Percentiles rank a stretch among this genome's conserved stretches.
Conservation (phyloP, 768 basidiomycete genomes). For the Podaxis pistillaris region DNA sequence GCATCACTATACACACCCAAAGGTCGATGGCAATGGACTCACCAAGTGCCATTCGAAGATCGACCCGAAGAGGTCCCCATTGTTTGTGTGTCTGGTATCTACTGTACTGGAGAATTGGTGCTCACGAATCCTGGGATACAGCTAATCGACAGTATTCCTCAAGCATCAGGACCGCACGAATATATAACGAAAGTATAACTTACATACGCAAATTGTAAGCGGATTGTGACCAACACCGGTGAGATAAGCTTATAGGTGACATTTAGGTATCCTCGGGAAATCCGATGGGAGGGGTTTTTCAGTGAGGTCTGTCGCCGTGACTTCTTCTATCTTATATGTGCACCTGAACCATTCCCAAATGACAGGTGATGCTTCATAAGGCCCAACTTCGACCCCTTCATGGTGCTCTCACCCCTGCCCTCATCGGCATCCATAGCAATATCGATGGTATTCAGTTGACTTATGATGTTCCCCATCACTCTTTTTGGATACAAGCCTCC, state of each 20-base stretch:
- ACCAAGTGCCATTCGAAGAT: constrained; percentile 4
- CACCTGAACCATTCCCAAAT: constrained; percentile 31
- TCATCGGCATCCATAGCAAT: constrained; percentile 49
- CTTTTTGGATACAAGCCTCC: constrained; percentile 63
- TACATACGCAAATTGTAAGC: constrained; percentile 13
- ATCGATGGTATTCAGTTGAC: constrained; percentile 38
- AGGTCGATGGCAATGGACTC: constrained; percentile 9
- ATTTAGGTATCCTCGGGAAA: constrained; percentile 12
- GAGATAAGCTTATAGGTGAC: neutral
- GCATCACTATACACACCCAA: neutral
- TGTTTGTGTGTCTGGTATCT: neutral
- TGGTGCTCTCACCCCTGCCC: constrained; percentile 47
- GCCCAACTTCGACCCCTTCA: constrained; percentile 49
- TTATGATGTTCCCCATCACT: constrained; percentile 55
- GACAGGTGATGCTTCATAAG: constrained; percentile 54
- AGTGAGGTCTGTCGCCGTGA: constrained; percentile 1
- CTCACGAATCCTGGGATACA: neutral
- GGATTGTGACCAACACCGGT: neutral
- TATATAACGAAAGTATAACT: constrained; percentile 8
- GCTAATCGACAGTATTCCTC: neutral
- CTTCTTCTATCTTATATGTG: neutral
- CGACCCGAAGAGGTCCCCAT: constrained; percentile 2
- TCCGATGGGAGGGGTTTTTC: constrained; percentile 11
- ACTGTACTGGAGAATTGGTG: no score
- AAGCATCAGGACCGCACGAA: neutral